Evolutionary conservation across 31 red algal genomes (phyloP).

Genomic region (Asparagopsis taxiformis): DNA sequence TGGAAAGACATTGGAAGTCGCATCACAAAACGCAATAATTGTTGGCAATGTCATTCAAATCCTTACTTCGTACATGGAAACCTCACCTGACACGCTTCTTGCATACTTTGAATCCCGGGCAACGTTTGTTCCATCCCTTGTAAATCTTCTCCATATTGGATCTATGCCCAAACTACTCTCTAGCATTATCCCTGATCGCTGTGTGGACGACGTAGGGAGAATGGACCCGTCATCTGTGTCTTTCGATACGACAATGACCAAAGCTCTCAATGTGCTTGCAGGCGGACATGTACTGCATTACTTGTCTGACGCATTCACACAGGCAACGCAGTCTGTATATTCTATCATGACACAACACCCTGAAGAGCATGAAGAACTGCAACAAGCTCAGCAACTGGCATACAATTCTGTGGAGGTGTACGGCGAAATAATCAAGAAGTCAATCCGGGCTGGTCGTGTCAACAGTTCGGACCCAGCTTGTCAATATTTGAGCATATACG

Average conservation of each 20-base stretch:
- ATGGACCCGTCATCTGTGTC: slow-evolving; percentile 27
- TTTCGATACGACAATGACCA: slow-evolving; percentile 27
- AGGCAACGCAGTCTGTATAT: slow-evolving; percentile 28
- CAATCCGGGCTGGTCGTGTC: slow-evolving; percentile 19
- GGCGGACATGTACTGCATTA: slow-evolving; percentile 1
- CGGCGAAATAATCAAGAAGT: slow-evolving; percentile 17
- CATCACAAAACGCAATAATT: slow-evolving; percentile 22
- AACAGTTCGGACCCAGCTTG: background rate
- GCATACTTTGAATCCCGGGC: slow-evolving; percentile 7
- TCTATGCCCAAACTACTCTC: slow-evolving; percentile 12
- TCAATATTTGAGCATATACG: slow-evolving; percentile 11
- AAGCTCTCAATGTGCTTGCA: slow-evolving; percentile 2
- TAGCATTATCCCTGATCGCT: slow-evolving; percentile 20
- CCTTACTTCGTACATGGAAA: slow-evolving; percentile 30
- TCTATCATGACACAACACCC: background rate
- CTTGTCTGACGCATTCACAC: slow-evolving; percentile 26
- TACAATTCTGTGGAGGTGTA: slow-evolving; percentile 29
- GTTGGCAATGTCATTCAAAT: slow-evolving; percentile 38
- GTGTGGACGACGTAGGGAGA: slow-evolving; percentile 18
- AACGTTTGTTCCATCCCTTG: slow-evolving; percentile 24
- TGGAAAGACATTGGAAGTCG: slow-evolving; percentile 1
- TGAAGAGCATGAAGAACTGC: background rate
- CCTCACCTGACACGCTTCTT: slow-evolving; percentile 21
- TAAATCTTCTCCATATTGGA: slow-evolving; percentile 33
- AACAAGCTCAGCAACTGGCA: slow-evolving; percentile 20